Evolutionary conservation across 257 asterid genomes (phyloP).

Genomic region (Solanum etuberosum): DNA sequence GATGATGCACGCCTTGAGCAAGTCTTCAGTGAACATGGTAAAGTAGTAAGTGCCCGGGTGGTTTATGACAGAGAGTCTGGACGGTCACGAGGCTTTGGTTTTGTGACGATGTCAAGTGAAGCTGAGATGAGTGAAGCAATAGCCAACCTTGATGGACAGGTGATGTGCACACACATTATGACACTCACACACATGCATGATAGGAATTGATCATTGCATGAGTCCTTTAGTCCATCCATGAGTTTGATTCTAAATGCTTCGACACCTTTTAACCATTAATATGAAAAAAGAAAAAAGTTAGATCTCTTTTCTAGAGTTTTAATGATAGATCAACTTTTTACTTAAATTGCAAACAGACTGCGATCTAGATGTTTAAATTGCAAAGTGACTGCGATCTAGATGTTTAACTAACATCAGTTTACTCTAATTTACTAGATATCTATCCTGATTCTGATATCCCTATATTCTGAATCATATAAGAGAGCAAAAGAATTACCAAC

Average conservation of each 20-base stretch:
- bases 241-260: neutral
- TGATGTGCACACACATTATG: slow-evolving; percentile 9
- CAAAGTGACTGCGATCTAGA: neutral
- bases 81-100: slow-evolving; percentile 93
- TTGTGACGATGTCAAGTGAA: slow-evolving; percentile 69
- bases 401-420: neutral
- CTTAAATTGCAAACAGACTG: neutral
- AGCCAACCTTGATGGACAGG: slow-evolving; percentile 84
- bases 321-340: neutral
- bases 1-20: slow-evolving; percentile 63
- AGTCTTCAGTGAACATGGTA: slow-evolving; percentile 76
- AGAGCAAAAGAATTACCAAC: no score
- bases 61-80: slow-evolving; percentile 68
- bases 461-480: neutral
- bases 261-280: neutral
- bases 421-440: neutral
- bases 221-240: neutral
- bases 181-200: neutral
- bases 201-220: neutral
- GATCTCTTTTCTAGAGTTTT: neutral
- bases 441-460: neutral
- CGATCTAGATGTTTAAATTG: neutral
- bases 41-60: slow-evolving; percentile 71
- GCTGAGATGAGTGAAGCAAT: slow-evolving; percentile 81
- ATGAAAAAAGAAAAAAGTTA: neutral